Percentiles rank a stretch among this genome's conserved stretches.
Conservation (phyloP, 192 early-diverging fungal genomes). For the Coemansia sp. region DNA sequence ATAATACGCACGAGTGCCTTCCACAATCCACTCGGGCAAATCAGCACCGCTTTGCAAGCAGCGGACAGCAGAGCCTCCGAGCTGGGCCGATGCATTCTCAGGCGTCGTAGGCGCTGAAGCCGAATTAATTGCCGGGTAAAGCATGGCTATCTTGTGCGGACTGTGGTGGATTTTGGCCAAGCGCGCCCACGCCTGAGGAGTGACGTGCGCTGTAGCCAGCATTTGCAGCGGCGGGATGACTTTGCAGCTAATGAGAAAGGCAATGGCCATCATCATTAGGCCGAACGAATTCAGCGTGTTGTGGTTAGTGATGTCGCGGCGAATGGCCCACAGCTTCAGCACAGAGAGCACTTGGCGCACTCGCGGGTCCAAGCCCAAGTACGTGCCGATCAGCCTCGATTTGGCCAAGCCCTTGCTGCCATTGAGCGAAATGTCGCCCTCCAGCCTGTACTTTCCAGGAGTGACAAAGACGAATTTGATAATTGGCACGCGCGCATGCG, state of each 20-base stretch:
- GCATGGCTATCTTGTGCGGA: not conserved
- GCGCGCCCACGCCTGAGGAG: not conserved
- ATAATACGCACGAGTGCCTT: slow-evolving; percentile 26
- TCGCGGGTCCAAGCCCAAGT: slow-evolving; percentile 26
- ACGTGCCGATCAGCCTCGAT: slow-evolving; percentile 18
- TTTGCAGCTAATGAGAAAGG: slow-evolving; percentile 30
- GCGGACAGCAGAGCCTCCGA: not conserved
- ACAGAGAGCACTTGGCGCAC: slow-evolving; percentile 27
- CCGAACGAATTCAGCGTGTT: slow-evolving; percentile 45
- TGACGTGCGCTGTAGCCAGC: slow-evolving; percentile 8
- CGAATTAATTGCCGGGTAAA: slow-evolving; percentile 1
- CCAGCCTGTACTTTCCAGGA: not conserved
- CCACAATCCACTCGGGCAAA: slow-evolving; percentile 13
- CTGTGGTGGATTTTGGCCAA: slow-evolving; percentile 11
- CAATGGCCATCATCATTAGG: slow-evolving; percentile 42
- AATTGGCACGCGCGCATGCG: slow-evolving; percentile 37
- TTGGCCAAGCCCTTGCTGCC: slow-evolving; percentile 23
- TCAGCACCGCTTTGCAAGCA: slow-evolving; percentile 6
- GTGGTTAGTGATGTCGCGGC: slow-evolving; percentile 13
- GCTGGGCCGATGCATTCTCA: not conserved
- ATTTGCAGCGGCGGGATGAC: slow-evolving; percentile 52
- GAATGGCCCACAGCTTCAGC: slow-evolving; percentile 35
- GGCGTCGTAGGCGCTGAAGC: not conserved
- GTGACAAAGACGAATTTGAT: slow-evolving; percentile 33
- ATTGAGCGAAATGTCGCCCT: slow-evolving; percentile 43